A percentile compares a stretch with the other conserved stretches of the same genome.
Conservation (phyloP, 805 yeast genomes). For the Blastobotrys mokoenaii region DNA sequence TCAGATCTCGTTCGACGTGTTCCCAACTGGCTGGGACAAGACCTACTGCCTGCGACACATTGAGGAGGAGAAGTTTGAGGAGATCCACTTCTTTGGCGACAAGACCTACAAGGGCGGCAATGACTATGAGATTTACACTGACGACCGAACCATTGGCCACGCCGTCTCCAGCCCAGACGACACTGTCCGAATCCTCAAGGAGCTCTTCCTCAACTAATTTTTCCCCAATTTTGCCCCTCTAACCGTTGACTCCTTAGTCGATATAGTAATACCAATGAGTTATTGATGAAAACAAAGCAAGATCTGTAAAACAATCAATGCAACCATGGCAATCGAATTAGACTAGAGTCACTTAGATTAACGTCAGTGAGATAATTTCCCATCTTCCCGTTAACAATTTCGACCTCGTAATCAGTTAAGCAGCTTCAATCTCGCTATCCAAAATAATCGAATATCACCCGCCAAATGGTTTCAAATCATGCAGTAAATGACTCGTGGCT, state of each 20-base stretch:
- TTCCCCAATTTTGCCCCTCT: too few relatives aligned
- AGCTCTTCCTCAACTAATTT: conserved; percentile 26
- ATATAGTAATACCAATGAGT: not conserved
- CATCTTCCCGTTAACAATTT: too few relatives aligned
- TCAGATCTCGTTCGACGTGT: conserved; percentile 96
- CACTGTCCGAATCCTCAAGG: conserved; percentile 78
- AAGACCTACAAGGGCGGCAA: conserved; percentile 95
- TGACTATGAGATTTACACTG: conserved; percentile 93
- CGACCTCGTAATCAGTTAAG: too few relatives aligned
- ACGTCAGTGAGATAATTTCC: too few relatives aligned
- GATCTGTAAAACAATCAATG: too few relatives aligned
- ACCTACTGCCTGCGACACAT: conserved; percentile 95
- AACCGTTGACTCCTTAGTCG: too few relatives aligned
- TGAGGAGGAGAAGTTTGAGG: conserved; percentile 70
- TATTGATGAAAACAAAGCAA: not conserved
- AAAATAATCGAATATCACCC: too few relatives aligned
- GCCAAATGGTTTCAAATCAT: too few relatives aligned
- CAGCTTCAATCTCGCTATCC: too few relatives aligned
- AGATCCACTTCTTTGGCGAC: conserved; percentile 98
- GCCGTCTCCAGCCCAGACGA: conserved; percentile 85
- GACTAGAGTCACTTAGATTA: too few relatives aligned
- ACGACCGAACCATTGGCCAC: conserved; percentile 91
- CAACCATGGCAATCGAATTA: too few relatives aligned
- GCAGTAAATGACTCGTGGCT: too few relatives aligned
- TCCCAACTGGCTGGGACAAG: conserved; percentile 99